These are phyloP conservation scores for Gossypium lobatum DNA, from an alignment of 441 rosid genomes.

Conservation along the genomic window DNA sequence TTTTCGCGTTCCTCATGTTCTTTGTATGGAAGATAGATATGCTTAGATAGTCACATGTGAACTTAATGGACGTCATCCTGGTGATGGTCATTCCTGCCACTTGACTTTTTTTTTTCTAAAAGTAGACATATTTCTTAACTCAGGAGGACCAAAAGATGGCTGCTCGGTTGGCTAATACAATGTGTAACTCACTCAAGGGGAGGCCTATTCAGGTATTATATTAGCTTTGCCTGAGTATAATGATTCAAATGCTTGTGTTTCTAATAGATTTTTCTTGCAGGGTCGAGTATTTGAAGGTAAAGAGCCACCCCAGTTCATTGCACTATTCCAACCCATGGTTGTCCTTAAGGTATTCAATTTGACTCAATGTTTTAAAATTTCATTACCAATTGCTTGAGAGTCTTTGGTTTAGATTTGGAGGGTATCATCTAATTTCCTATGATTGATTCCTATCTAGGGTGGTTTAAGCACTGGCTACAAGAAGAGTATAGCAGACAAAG, in stretches of 20 bases:
- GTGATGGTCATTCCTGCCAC: not conserved
- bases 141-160: slow-evolving; percentile 91
- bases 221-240: slow-evolving; percentile 10
- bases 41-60: not conserved
- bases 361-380: slow-evolving; percentile 11
- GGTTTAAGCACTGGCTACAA: slow-evolving; percentile 92
- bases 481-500: slow-evolving; percentile 50
- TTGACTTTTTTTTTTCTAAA: not conserved
- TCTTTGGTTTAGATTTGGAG: slow-evolving; percentile 11
- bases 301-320: slow-evolving; percentile 92
- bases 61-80: not conserved
- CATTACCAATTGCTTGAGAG: not conserved
- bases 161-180: slow-evolving; percentile 62
- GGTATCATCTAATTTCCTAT: slow-evolving; percentile 14
- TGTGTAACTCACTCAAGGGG: slow-evolving; percentile 83
- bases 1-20: not conserved
- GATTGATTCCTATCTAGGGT: slow-evolving; percentile 48
- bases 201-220: slow-evolving; percentile 84
- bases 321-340: slow-evolving; percentile 93
- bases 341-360: slow-evolving; percentile 68
- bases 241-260: slow-evolving; percentile 18
- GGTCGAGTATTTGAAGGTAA: slow-evolving; percentile 85
- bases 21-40: not conserved
- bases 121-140: slow-evolving; percentile 15
- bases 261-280: slow-evolving; percentile 43